Conservation (phyloP, 73 alveolate species). For the Paramecium primaurelia region DNA sequence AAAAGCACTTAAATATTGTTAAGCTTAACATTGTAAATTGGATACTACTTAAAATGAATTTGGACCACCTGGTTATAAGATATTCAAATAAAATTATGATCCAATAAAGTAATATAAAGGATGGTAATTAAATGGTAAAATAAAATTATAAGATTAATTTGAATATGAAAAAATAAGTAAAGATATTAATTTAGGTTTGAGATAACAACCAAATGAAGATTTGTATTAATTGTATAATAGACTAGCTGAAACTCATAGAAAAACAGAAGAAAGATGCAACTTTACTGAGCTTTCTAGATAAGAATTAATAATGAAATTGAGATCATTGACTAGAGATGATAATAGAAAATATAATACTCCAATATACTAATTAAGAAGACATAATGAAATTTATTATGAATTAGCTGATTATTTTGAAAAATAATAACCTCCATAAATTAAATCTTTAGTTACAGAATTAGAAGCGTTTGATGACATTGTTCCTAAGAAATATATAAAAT, state of each 20-base stretch:
- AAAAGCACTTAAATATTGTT: not conserved
- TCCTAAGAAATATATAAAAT: not conserved
- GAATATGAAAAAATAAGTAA: not conserved
- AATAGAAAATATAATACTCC: not conserved
- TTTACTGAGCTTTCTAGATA: not conserved
- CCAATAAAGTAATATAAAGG: not conserved
- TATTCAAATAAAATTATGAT: not conserved
- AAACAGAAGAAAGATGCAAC: not conserved
- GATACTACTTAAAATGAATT: not conserved
- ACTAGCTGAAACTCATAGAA: not conserved
- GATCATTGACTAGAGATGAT: not conserved
- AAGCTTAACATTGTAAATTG: not conserved
- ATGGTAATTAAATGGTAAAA: not conserved
- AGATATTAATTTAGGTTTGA: not conserved
- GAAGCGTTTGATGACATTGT: slow-evolving; percentile 31
- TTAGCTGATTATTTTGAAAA: slow-evolving; percentile 10
- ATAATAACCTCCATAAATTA: not conserved
- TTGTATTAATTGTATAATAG: not conserved
- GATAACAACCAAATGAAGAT: not conserved
- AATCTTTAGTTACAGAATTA: not conserved
- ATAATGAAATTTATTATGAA: slow-evolving; percentile 17
- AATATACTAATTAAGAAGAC: not conserved
- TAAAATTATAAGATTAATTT: not conserved
- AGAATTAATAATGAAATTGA: not conserved
- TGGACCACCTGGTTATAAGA: not conserved